These are phyloP conservation scores for Hypsizygus ulmarius DNA, from an alignment of 1,284 basidiomycete genomes.

Conservation along the genomic window DNA sequence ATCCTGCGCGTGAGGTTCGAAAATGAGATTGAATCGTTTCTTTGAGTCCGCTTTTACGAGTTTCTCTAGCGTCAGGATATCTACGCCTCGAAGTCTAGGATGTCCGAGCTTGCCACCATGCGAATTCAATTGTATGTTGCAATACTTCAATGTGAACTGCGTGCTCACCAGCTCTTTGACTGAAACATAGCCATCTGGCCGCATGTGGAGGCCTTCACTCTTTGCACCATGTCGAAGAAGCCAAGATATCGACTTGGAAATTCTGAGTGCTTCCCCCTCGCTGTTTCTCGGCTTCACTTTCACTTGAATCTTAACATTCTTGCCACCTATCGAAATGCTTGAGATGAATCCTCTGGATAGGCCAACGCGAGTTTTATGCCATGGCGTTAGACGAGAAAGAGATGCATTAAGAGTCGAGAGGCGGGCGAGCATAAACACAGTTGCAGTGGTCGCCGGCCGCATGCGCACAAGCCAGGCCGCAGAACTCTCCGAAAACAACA, in stretches of 20 bases:
- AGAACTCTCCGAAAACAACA: background rate
- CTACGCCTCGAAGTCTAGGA: conserved; percentile 14
- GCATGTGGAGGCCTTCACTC: conserved; percentile 56
- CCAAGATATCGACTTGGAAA: conserved; percentile 66
- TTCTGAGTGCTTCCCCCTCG: background rate
- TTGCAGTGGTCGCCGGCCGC: background rate
- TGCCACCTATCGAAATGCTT: too few relatives aligned
- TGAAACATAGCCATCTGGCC: conserved; percentile 64
- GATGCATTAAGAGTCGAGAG: too few relatives aligned
- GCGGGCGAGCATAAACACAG: background rate
- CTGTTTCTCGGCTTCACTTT: too few relatives aligned
- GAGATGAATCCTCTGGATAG: too few relatives aligned
- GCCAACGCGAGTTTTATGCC: too few relatives aligned
- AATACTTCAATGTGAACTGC: background rate
- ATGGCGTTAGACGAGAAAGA: too few relatives aligned
- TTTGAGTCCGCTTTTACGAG: conserved; percentile 72
- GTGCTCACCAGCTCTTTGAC: conserved; percentile 55
- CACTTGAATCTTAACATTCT: too few relatives aligned
- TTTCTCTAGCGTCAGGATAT: conserved; percentile 34
- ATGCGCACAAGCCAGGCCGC: background rate
- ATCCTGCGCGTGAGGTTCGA: conserved; percentile 42
- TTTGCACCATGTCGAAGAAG: conserved; percentile 71
- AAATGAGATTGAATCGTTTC: conserved; percentile 62
- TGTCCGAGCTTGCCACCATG: conserved; percentile 2
- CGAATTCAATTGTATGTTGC: background rate